Evolutionary conservation across 2,329 filamentous ascomycete species (phyloP).

Genomic region (Colletotrichum endophyticum): DNA sequence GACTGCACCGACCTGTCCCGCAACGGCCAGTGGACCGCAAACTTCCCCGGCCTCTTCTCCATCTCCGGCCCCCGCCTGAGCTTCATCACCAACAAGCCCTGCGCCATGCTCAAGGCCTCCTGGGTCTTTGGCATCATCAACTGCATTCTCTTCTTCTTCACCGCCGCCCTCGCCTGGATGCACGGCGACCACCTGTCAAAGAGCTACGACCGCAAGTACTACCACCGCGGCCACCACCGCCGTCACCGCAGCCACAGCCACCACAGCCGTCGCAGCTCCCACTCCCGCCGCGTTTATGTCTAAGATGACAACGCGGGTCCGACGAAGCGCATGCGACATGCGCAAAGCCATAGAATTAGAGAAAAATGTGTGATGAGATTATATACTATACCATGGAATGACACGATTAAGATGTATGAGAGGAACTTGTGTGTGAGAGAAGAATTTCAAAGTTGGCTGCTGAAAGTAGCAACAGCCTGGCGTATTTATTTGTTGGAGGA

Average conservation of each 20-base stretch:
- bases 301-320: not conserved
- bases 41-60: slow-evolving; percentile 66
- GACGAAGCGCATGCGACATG: not conserved
- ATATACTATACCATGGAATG: slow-evolving; percentile 3
- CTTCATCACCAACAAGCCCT: slow-evolving; percentile 73
- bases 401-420: not conserved
- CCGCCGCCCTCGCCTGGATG: slow-evolving; percentile 70
- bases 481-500: not conserved
- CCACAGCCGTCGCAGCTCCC: slow-evolving; percentile 29
- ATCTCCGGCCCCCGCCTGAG: slow-evolving; percentile 57
- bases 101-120: slow-evolving; percentile 88
- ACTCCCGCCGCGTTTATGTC: slow-evolving; percentile 25
- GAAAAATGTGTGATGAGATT: not conserved
- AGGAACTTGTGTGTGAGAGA: not conserved
- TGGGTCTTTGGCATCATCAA: slow-evolving; percentile 95
- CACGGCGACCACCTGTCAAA: slow-evolving; percentile 53
- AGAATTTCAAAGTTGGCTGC: not conserved
- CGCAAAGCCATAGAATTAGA: not conserved
- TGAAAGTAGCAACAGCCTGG: not conserved
- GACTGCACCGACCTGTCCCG: slow-evolving; percentile 69
- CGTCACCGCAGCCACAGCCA: slow-evolving; percentile 41
- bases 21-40: slow-evolving; percentile 56
- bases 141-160: slow-evolving; percentile 79
- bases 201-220: slow-evolving; percentile 47
- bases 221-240: slow-evolving; percentile 22